Evolutionary conservation across 2,329 filamentous ascomycete species (phyloP), one percentile per base, ranked within the genome.

Genomic region (Daldinia sp.): DNA sequence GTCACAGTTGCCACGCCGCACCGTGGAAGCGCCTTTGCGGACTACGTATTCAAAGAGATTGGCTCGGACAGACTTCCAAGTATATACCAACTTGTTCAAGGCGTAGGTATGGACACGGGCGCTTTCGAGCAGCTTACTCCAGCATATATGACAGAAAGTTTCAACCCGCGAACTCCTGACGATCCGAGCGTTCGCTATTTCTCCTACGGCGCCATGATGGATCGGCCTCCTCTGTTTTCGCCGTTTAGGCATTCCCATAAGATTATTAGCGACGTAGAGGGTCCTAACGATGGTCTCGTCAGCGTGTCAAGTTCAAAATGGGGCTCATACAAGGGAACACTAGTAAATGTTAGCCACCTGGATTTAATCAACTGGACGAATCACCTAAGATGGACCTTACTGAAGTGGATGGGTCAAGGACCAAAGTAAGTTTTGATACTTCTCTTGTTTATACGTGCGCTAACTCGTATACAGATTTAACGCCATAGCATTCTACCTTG

Each of bases 331-430:
- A 86, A 89, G 74, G 89, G 89, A 3, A 91, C 89, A 1, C 76
- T 91, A 63, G 78, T 89, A 4, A 85, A 82, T 1, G 88, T 90
- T 6, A 89, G 85, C 73, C 89, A 91, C 74, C 78, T 91, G 28
- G 89, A 90, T 73, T 77, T 91, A 60, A 91, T 91, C 71, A 91
- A 91, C 77, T 91, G 89, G 89, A 88, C 86, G 37, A 91, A 91
- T 69, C 80, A 86, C 67, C 68, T 90, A 39, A 81, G 82, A 56
- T 90, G 85, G 83, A 83, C 83, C 44, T 74, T 87, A 46, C 79
- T 90, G 83, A 81, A 79, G 55, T 81, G 81, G 80, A 81, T 85
- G 77, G 88, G 88, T 1, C 82, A 84, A 68, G 81, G 82, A 72
- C 83, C 82, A 64, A 82, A 81, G 84, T 86, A 74, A 77, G 83